Conservation (phyloP, 2,329 filamentous ascomycete genomes). For the Chaetomium globosum region DNA sequence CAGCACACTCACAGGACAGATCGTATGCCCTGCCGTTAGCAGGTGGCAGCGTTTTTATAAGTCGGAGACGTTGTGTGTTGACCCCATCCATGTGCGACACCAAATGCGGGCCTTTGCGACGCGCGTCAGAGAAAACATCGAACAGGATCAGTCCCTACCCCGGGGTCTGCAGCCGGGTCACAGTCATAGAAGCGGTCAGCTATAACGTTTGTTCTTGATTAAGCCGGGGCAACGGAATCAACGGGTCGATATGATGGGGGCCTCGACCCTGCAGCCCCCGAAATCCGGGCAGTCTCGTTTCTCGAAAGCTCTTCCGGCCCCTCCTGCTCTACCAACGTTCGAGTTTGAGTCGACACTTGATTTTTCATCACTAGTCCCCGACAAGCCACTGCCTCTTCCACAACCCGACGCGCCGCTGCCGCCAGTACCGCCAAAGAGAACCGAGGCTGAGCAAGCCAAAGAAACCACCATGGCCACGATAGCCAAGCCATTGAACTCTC, state of each 20-base stretch:
- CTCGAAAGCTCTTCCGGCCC: constrained; percentile 60
- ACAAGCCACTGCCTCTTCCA: constrained; percentile 31
- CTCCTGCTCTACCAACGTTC: constrained; percentile 45
- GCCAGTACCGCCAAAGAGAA: constrained; percentile 32
- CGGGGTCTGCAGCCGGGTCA: constrained; percentile 9
- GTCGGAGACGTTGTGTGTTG: constrained; percentile 21
- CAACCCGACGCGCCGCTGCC: constrained; percentile 28
- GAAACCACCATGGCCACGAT: constrained; percentile 29
- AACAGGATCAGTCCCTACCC: constrained; percentile 22
- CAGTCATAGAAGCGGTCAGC: constrained; percentile 10
- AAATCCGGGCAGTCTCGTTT: constrained; percentile 55
- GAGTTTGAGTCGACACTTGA: constrained; percentile 29
- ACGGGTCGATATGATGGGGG: constrained; percentile 34
- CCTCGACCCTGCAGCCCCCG: constrained; percentile 36
- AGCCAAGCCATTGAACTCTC: constrained; percentile 32
- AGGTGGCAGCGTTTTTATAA: constrained; percentile 11
- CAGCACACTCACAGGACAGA: constrained; percentile 14
- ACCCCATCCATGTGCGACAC: constrained; percentile 37
- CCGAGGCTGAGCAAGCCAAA: constrained; percentile 11
- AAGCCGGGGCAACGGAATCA: constrained; percentile 16
- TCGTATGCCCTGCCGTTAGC: constrained; percentile 15
- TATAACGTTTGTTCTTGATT: constrained; percentile 22
- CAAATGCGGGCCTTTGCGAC: constrained; percentile 37
- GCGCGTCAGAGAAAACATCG: constrained; percentile 26
- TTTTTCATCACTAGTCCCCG: constrained; percentile 25